These are phyloP conservation scores for Hibiscus tridactylites DNA, from an alignment of 345 rosid species.

Conservation along the genomic window DNA sequence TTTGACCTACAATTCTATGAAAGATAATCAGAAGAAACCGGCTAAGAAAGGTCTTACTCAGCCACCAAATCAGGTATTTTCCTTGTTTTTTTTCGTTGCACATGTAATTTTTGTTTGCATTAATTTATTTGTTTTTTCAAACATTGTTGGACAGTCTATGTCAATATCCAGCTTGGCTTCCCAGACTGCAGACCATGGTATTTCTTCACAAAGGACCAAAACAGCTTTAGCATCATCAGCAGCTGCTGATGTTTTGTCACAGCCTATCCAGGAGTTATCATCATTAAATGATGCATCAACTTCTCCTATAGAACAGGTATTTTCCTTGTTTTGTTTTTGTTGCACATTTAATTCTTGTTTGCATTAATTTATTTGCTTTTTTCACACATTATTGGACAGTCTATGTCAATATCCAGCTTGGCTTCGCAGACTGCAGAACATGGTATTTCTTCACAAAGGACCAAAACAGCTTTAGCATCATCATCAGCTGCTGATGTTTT, in stretches of 20 bases:
- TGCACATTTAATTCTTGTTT: not conserved
- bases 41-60: slow-evolving; percentile 33
- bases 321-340: not conserved
- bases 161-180: slow-evolving; percentile 15
- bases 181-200: slow-evolving; percentile 21
- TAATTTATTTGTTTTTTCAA: slow-evolving; percentile 7
- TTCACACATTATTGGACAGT: slow-evolving; percentile 31
- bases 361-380: not conserved
- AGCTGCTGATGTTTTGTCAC: slow-evolving; percentile 19
- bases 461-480: too few relatives aligned
- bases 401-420: slow-evolving; percentile 12
- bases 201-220: slow-evolving; percentile 25
- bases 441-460: too few relatives aligned
- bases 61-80: slow-evolving; percentile 41
- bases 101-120: not conserved
- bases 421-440: slow-evolving; percentile 18
- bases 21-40: slow-evolving; percentile 40
- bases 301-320: slow-evolving; percentile 28
- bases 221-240: slow-evolving; percentile 16
- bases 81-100: not conserved
- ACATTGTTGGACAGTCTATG: slow-evolving; percentile 31
- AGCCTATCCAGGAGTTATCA: slow-evolving; percentile 19
- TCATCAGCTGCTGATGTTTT: too few relatives aligned
- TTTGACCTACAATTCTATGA: slow-evolving; percentile 41
- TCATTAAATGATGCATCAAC: slow-evolving; percentile 17